These are phyloP conservation scores for Talaromyces amestolkiae DNA, from an alignment of 2,329 filamentous ascomycete species.

Conservation along the genomic window DNA sequence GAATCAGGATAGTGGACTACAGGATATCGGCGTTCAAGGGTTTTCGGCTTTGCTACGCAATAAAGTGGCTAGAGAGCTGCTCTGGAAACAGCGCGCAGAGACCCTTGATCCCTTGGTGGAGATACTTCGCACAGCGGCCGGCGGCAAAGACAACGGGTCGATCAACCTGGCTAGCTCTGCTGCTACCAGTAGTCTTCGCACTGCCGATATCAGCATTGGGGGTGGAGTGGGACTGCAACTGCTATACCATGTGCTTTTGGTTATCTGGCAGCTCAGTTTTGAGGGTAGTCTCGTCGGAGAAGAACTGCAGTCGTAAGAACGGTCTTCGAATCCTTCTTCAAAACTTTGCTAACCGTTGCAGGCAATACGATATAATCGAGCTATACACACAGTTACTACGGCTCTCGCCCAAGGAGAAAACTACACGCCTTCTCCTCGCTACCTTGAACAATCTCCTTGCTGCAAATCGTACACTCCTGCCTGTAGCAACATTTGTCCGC, in stretches of 20 bases:
- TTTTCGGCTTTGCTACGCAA: constrained; percentile 82
- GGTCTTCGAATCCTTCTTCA: neutral
- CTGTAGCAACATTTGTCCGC: constrained; percentile 80
- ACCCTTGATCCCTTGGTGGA: constrained; percentile 78
- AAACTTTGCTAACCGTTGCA: constrained; percentile 38
- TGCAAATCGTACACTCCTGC: constrained; percentile 68
- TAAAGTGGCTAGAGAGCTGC: constrained; percentile 70
- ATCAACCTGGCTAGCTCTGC: constrained; percentile 49
- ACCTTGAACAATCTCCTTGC: constrained; percentile 86
- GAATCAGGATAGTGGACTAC: constrained; percentile 80
- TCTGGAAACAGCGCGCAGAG: constrained; percentile 88
- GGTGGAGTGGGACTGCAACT: constrained; percentile 89
- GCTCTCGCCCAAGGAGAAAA: constrained; percentile 96
- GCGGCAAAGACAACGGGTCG: constrained; percentile 67
- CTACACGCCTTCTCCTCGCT: constrained; percentile 83
- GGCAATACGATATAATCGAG: constrained; percentile 87
- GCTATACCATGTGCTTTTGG: constrained; percentile 88
- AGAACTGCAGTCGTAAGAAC: constrained; percentile 76
- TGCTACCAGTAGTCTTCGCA: constrained; percentile 56
- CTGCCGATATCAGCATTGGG: constrained; percentile 60
- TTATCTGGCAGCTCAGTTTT: constrained; percentile 95
- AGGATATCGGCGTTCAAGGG: constrained; percentile 92
- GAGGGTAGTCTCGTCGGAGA: constrained; percentile 69
- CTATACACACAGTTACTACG: constrained; percentile 91
- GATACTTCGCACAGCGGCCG: constrained; percentile 73